Conservation (phyloP, 345 rosid genomes). For the Eucalyptus cloeziana region DNA sequence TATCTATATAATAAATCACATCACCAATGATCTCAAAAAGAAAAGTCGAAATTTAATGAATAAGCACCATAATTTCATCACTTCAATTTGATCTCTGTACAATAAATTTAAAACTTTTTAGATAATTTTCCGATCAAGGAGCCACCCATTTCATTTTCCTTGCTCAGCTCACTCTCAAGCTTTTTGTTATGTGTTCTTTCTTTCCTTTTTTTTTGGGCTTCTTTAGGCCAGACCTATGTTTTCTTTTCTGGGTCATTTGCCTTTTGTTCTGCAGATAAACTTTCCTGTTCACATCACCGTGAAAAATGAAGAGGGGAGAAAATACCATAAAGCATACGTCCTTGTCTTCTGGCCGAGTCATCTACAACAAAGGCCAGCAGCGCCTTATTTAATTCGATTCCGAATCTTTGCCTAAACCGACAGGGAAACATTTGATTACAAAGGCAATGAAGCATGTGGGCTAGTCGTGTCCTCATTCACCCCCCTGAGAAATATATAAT, state of each 20-base stretch:
- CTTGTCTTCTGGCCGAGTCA: not conserved
- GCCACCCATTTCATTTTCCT: not conserved
- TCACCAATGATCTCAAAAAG: not conserved
- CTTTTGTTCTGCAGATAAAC: not conserved
- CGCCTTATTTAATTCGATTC: not conserved
- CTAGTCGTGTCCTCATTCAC: conserved; percentile 10
- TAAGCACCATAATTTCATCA: not conserved
- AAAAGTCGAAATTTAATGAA: not conserved
- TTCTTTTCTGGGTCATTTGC: not conserved
- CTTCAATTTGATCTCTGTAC: not conserved
- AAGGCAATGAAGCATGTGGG: conserved; percentile 40
- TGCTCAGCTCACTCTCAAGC: not conserved
- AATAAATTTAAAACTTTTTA: too few relatives aligned
- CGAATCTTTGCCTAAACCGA: conserved; percentile 10
- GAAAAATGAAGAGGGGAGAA: not conserved
- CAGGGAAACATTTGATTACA: conserved; percentile 41
- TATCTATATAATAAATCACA: not conserved
- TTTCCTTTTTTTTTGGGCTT: not conserved
- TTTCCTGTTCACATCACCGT: not conserved
- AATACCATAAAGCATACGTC: not conserved
- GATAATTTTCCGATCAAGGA: not conserved
- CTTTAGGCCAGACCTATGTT: not conserved
- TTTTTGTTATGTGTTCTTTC: not conserved
- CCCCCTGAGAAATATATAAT: not conserved
- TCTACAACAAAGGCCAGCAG: not conserved